phyloP scores from a whole-genome alignment of 305 asterid genomes.

The Solanum hybrid region DNA sequence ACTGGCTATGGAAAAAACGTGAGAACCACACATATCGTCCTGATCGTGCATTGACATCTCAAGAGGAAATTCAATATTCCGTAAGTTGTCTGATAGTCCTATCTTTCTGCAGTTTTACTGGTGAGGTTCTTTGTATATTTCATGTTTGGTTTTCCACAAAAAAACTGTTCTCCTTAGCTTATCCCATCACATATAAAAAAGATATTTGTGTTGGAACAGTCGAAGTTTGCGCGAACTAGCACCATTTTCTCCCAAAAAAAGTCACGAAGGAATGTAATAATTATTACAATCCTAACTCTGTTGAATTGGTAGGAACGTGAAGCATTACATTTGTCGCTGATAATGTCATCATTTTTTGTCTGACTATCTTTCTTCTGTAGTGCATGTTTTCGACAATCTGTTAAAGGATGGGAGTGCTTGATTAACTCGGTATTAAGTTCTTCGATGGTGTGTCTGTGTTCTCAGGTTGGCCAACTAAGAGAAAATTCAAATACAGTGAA shows the following conservation, averaged over 20 bases:
- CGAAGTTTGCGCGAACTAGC: background rate
- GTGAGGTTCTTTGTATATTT: background rate
- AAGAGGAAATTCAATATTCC: slow-evolving; percentile 49
- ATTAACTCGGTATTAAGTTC: background rate
- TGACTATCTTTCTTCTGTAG: background rate
- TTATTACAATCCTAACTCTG: background rate
- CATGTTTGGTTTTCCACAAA: background rate
- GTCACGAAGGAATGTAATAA: background rate
- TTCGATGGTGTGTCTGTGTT: background rate
- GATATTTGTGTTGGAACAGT: background rate
- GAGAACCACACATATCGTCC: slow-evolving; percentile 70
- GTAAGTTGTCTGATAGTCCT: slow-evolving; percentile 20
- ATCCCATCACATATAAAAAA: background rate
- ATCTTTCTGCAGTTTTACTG: background rate
- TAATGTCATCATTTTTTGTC: background rate
- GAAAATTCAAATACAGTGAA: slow-evolving; percentile 7
- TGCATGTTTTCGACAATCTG: background rate
- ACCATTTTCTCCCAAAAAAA: background rate
- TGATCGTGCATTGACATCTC: slow-evolving; percentile 50
- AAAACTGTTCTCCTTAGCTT: background rate
- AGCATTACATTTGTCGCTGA: background rate
- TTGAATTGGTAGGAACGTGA: background rate
- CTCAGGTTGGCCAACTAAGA: slow-evolving; percentile 17
- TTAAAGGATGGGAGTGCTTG: background rate
- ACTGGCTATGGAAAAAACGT: slow-evolving; percentile 69